Evolutionary conservation across 306 rosid species (phyloP).

Genomic region (Nissolia schottii): DNA sequence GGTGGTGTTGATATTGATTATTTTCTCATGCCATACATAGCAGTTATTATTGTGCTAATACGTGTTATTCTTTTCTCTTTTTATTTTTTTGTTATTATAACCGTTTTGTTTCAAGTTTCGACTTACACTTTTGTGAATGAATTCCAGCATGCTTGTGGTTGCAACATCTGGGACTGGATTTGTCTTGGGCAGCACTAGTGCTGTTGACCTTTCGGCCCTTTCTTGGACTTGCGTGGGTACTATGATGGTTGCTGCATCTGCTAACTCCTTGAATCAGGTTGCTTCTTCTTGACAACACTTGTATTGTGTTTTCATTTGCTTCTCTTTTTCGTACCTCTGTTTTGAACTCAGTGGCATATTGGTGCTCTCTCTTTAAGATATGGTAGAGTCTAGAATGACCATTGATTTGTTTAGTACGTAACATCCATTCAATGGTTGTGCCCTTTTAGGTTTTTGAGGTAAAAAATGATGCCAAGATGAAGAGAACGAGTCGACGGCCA

Average conservation of each 20-base stretch:
- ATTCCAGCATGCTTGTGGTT: constrained; percentile 80
- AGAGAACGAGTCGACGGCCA: constrained; percentile 75
- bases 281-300: neutral
- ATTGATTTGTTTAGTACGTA: neutral
- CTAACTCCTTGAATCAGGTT: constrained; percentile 92
- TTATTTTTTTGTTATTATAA: neutral
- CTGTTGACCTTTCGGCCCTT: constrained; percentile 58
- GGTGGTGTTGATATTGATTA: neutral
- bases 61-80: neutral
- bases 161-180: constrained; percentile 97
- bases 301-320: neutral
- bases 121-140: neutral
- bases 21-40: neutral
- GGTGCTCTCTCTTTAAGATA: neutral
- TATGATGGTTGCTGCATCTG: constrained; percentile 99
- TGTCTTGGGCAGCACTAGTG: constrained; percentile 76
- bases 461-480: constrained; percentile 84
- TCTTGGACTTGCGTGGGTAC: constrained; percentile 90
- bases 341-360: neutral
- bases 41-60: neutral
- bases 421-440: neutral
- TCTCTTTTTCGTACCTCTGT: neutral
- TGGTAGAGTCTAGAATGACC: neutral
- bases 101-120: too few relatives aligned
- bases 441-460: constrained; percentile 67